Evolutionary conservation across 495 filamentous ascomycete species (phyloP).

Genomic region (Daldinia childiae): DNA sequence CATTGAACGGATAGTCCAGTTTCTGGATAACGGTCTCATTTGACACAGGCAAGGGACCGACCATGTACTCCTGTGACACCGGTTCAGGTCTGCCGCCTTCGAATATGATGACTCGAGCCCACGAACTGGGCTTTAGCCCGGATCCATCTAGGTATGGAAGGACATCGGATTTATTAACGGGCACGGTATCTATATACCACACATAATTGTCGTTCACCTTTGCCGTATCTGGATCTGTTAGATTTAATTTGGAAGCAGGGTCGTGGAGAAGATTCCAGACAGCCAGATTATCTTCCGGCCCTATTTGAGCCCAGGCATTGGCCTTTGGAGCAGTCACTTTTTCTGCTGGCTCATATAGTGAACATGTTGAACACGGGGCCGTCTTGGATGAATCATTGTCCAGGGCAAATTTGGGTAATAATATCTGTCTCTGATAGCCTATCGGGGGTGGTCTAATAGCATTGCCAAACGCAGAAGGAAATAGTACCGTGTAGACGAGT

Average conservation of each 20-base stretch:
- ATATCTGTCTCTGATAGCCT: slow-evolving; percentile 11
- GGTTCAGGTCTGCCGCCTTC: slow-evolving; percentile 56
- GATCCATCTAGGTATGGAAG: slow-evolving; percentile 58
- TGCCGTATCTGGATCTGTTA: slow-evolving; percentile 42
- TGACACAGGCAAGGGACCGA: slow-evolving; percentile 60
- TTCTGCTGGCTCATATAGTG: slow-evolving; percentile 31
- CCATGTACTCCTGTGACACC: slow-evolving; percentile 57
- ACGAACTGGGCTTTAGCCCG: slow-evolving; percentile 52
- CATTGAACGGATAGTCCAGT: slow-evolving; percentile 59
- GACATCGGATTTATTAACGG: slow-evolving; percentile 63
- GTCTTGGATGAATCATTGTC: neutral
- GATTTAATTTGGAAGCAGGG: slow-evolving; percentile 45
- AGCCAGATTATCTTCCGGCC: slow-evolving; percentile 40
- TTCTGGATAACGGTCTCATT: slow-evolving; percentile 50
- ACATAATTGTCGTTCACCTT: slow-evolving; percentile 49
- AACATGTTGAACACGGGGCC: slow-evolving; percentile 20
- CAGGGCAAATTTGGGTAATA: slow-evolving; percentile 11
- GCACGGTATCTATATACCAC: slow-evolving; percentile 59
- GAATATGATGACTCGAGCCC: slow-evolving; percentile 59
- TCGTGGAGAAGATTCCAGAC: slow-evolving; percentile 47
- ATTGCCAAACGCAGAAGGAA: neutral
- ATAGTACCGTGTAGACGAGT: neutral
- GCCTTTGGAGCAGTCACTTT: slow-evolving; percentile 36
- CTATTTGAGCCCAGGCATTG: slow-evolving; percentile 48
- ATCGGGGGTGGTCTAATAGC: slow-evolving; percentile 9